Base-by-base conservation (phyloP, 2,329 filamentous ascomycete species). In the Arthrocladium fulminans region DNA sequence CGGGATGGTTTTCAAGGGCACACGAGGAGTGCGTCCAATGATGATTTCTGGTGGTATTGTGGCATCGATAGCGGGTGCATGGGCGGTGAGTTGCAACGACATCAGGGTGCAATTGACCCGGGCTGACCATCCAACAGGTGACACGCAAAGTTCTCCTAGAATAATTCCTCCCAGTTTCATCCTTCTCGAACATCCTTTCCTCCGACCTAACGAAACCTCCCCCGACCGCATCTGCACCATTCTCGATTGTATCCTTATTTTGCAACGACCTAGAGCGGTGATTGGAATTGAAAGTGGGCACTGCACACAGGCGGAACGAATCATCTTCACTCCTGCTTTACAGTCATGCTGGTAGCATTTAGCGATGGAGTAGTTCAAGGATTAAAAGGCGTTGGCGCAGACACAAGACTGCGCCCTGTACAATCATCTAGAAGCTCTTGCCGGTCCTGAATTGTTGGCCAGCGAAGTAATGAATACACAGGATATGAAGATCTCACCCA, bases 1-100 rank as follows among this genome's bases (percentile, higher is more conserved):
- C 63, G 92, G 92, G 50, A 89, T 90, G 77, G 66, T 98, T 12
- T 98, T 98, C 73, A 97, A 96, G 77, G 94, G 89, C 67, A 97
- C 94, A 42, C 79, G 86, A 61, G 92, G 92, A 4, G 55, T 92
- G 53, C 79, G 86, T 67, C 89, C 88, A 27, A 97, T 97, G 89
- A 75, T 92, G 73, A 92, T 97, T 61, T 95, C 89, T 29, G 86
- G 88, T 54, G 87, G 83, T 59, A 83, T 98, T 57, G 89, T 97
- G 51, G 92, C 84, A 46, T 80, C 81, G 35, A 76, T 92, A 54
- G 94, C 92, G 48, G 88, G 86, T 56, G 77, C 73, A 51, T 98
- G 94, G 92, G 84, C 89, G 63, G 90, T 98, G 80, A 70, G 86
- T 35, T n/a, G 6, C 7, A 35, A n/a, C 5, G n/a, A 7, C 13